Base-by-base conservation (phyloP, 2,329 filamentous ascomycete species). In the Trichophyton rubrum region DNA sequence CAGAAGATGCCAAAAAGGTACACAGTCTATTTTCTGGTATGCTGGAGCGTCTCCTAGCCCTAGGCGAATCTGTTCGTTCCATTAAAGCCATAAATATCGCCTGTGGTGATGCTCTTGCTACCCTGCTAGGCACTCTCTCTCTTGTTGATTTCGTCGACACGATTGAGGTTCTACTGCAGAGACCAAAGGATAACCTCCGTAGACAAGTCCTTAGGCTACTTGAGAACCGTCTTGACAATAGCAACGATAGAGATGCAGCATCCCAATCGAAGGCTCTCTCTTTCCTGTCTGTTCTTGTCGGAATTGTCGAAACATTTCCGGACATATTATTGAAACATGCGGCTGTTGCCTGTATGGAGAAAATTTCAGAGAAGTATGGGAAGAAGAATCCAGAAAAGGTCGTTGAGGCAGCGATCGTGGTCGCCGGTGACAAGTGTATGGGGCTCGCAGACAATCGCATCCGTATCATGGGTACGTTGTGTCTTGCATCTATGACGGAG, bases 311-410 rank as follows among this genome's bases (percentile, higher is more conserved):
- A 60, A 82, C 87, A 57, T 87, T 88, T 5, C 77, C 81, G 35
- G 85, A 93, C 65, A 82, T 87, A 59, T 80, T 84, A 30, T 86
- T 93, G 71, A 90, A 92, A 74, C 86, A 90, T 67, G 90, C 89
- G 9, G 89, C 91, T 0, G 85, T 99, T 63, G 85, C 85, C 40
- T 97, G 92, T 67, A 86, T 97, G 51, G 91, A 96, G 74, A 89
- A 89, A 72, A 95, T 99, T 64, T 84, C 89, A 1, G 91, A 96
- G 74, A 92, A 92, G 72, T 97, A 96, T 71, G 95, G 93, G 66
- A 95, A 93, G 78, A 95, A 91, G 72, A 89, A 96, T 68, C 80
- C 87, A 1, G 84, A 87, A 66, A 85, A 85, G 51, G 87, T 96
- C 51, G 80, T 87, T 27, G 82, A 82, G 3, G 87, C 90, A 3